Evolutionary conservation across 352 stramenopile species (phyloP), one percentile per base, ranked within the genome.

Genomic region (Stramenopiles sp.): DNA sequence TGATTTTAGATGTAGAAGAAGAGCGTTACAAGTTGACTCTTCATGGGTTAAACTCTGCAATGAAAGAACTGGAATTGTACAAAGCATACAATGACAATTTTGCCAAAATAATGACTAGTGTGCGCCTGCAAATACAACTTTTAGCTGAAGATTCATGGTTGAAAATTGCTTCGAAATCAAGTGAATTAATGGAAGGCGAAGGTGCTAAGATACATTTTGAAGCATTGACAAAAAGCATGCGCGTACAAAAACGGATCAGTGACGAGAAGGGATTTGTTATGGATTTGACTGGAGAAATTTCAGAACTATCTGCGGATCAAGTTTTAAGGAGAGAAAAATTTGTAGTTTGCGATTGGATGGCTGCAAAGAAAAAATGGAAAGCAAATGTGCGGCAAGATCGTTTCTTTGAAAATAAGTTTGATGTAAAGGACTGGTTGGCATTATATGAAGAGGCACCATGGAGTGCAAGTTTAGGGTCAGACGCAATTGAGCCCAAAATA

Each of bases 321-420:
- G 13, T 76, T 33, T 76, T 76, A 76, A 1, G 30, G 30, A 31
- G 65, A 76, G 65, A 76, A 33, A 31, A 33, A 33, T 76, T 33
- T 13, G 65, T 76, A 13, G 65, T 76, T 13, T 33, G 30, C 13
- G 65, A 76, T 31, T 76, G 65, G 65, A 33, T 76, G 65, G 30
- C 65, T 13, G 65, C 30, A 76, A 76, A 76, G 13, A 76, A 33
- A 33, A 76, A 76, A 33, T 76, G 65, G 65, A 76, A 13, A 33
- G 65, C 31, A 76, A 31, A 76, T 33, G 65, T 76, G 4, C 30
- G 65, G 4, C 30, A 7, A 7, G 65, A 31, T 33, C 4, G 65
- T 13, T 76, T 76, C 13, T 31, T 31, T 33, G 65, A 76, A 33
- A 76, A 76, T 76, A 33, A 33, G 7, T 76, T 76, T 33, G 65